A percentile compares a stretch with the other conserved stretches of the same genome.
Conservation (phyloP, 2,329 filamentous ascomycete genomes). For the Fusarium pilosicola region DNA sequence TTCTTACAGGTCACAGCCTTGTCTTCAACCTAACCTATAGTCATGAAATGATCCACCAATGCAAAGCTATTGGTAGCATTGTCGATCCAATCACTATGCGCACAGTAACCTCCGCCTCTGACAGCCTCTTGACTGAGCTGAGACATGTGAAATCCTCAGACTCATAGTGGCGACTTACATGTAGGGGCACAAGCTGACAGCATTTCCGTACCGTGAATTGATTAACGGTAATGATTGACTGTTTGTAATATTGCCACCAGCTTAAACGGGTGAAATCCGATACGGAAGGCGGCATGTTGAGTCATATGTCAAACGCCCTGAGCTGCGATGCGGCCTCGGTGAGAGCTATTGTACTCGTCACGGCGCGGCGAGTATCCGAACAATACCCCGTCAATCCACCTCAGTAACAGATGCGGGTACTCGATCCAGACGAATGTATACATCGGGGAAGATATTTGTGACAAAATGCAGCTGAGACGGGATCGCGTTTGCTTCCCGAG, state of each 20-base stretch:
- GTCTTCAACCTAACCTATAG: background rate
- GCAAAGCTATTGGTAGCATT: background rate
- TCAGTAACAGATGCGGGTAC: background rate
- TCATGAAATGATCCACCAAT: background rate
- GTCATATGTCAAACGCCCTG: background rate
- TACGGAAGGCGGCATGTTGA: background rate
- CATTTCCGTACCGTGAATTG: background rate
- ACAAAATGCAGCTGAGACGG: background rate
- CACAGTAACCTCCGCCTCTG: background rate
- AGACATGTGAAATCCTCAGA: background rate
- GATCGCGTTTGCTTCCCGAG: background rate
- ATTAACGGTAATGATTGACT: background rate
- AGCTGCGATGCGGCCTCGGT: background rate
- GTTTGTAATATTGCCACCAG: background rate
- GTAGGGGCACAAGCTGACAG: constrained; percentile 2
- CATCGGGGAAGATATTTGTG: background rate
- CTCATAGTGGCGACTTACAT: constrained; percentile 9
- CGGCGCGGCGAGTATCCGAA: background rate
- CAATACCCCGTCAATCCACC: background rate
- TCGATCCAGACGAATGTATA: background rate
- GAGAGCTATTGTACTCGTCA: background rate
- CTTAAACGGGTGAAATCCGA: background rate
- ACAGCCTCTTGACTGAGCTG: background rate
- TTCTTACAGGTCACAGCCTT: background rate
- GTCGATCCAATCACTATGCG: background rate